These are phyloP conservation scores for Neoarthrinium moseri DNA, from an alignment of 2,329 filamentous ascomycete species.

Conservation along the genomic window DNA sequence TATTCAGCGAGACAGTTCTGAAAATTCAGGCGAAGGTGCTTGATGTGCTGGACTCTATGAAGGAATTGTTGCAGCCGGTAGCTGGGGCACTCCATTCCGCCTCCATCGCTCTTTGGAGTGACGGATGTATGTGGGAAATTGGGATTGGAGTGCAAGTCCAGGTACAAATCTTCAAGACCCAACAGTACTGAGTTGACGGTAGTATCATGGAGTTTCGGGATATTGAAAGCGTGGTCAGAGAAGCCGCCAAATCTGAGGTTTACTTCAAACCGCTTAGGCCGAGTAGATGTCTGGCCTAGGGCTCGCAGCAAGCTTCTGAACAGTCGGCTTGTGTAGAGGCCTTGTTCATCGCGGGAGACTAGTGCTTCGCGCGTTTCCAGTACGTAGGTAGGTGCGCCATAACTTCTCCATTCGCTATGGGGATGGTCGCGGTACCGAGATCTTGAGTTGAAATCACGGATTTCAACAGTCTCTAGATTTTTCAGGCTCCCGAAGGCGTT, in stretches of 20 bases:
- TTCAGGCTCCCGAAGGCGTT: conserved; percentile 54
- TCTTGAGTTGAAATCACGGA: conserved; percentile 56
- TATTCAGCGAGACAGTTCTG: conserved; percentile 9
- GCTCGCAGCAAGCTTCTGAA: conserved; percentile 42
- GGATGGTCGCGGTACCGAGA: conserved; percentile 48
- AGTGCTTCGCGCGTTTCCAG: conserved; percentile 30
- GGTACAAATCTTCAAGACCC: conserved; percentile 44
- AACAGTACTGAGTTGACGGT: conserved; percentile 39
- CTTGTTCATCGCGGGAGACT: background rate
- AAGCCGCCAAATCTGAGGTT: conserved; percentile 37
- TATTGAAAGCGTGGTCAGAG: conserved; percentile 41
- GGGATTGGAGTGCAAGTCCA: conserved; percentile 27
- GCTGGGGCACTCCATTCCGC: background rate
- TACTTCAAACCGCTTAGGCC: conserved; percentile 45
- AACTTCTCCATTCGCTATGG: conserved; percentile 49
- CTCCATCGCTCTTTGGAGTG: background rate
- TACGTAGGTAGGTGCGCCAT: conserved; percentile 43
- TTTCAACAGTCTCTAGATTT: conserved; percentile 54
- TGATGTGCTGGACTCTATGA: conserved; percentile 37
- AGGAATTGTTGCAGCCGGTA: conserved; percentile 34
- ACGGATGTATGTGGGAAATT: background rate
- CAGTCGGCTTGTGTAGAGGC: conserved; percentile 27
- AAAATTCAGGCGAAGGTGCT: conserved; percentile 55
- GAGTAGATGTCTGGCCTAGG: conserved; percentile 36
- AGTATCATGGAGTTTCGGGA: conserved; percentile 37